Evolutionary conservation across 192 early-diverging fungal genomes (phyloP).

Genomic region (Backusella liffmaniae): DNA sequence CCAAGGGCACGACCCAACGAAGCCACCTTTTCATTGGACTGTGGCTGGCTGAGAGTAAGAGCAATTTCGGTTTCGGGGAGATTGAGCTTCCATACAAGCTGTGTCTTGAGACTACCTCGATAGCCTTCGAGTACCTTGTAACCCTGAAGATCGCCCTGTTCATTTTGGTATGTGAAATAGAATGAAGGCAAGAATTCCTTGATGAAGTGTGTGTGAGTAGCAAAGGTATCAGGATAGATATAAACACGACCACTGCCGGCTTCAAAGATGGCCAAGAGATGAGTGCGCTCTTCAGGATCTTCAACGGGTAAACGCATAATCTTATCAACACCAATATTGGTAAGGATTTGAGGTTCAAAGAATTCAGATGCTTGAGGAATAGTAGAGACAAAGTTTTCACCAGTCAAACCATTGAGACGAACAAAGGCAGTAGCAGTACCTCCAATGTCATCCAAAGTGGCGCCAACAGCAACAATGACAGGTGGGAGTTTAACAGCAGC

Average conservation of each 20-base stretch:
- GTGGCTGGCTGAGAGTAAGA: constrained; percentile 1
- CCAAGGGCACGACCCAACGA: constrained; percentile 92
- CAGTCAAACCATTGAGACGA: constrained; percentile 68
- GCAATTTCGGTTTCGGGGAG: constrained; percentile 54
- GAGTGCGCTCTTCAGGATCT: constrained; percentile 59
- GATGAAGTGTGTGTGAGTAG: constrained; percentile 49
- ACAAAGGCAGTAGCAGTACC: constrained; percentile 37
- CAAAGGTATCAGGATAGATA: constrained; percentile 65
- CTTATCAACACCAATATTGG: constrained; percentile 37
- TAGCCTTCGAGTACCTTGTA: constrained; percentile 53
- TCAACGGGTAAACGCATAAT: constrained; percentile 64
- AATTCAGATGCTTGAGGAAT: constrained; percentile 22
- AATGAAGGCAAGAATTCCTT: constrained; percentile 52
- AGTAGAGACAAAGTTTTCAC: constrained; percentile 45
- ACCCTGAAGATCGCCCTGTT: constrained; percentile 49
- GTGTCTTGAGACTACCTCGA: constrained; percentile 41
- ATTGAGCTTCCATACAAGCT: constrained; percentile 51
- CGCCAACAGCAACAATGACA: constrained; percentile 62
- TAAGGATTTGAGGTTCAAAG: constrained; percentile 44
- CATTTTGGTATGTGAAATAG: constrained; percentile 65
- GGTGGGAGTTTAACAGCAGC: constrained; percentile 72
- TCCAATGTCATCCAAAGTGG: constrained; percentile 37
- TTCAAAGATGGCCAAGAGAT: constrained; percentile 51
- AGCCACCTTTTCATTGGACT: constrained; percentile 61
- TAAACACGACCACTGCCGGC: constrained; percentile 44